phyloP scores from a whole-genome alignment of 2,329 filamentous ascomycete genomes.

The Nigrospora sphaerica region DNA sequence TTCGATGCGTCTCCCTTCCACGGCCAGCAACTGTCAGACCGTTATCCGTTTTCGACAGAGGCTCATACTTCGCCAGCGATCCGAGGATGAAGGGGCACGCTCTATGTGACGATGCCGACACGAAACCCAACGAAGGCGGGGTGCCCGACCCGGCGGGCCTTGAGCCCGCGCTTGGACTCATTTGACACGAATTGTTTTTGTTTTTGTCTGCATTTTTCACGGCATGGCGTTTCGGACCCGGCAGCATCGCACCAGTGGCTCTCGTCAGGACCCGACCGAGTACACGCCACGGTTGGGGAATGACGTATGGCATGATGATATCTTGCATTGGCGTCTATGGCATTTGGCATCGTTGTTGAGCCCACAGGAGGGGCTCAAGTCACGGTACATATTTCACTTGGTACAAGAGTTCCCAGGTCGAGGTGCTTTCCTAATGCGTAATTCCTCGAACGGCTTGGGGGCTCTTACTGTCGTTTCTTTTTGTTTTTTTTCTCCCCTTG shows the following conservation, averaged over 20 bases:
- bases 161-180: not conserved
- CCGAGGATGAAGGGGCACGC: conserved; percentile 20
- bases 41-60: conserved; percentile 42
- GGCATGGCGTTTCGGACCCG: conserved; percentile 1
- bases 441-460: too few species aligned
- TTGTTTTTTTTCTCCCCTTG: too few species aligned
- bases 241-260: not conserved
- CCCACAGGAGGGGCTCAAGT: not conserved
- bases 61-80: conserved; percentile 44
- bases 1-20: conserved; percentile 16
- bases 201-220: not conserved
- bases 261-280: not conserved
- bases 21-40: conserved; percentile 33
- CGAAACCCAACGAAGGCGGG: not conserved
- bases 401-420: not conserved
- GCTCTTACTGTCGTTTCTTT: too few species aligned
- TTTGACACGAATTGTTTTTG: not conserved
- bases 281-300: not conserved
- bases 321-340: not conserved
- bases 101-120: not conserved
- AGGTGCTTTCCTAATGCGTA: not conserved
- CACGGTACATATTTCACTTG: not conserved
- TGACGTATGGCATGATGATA: not conserved
- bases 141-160: not conserved
- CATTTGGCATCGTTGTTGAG: not conserved